These are phyloP conservation scores for Metarhizium sp. DNA, from an alignment of 2,329 filamentous ascomycete genomes.

Conservation along the genomic window DNA sequence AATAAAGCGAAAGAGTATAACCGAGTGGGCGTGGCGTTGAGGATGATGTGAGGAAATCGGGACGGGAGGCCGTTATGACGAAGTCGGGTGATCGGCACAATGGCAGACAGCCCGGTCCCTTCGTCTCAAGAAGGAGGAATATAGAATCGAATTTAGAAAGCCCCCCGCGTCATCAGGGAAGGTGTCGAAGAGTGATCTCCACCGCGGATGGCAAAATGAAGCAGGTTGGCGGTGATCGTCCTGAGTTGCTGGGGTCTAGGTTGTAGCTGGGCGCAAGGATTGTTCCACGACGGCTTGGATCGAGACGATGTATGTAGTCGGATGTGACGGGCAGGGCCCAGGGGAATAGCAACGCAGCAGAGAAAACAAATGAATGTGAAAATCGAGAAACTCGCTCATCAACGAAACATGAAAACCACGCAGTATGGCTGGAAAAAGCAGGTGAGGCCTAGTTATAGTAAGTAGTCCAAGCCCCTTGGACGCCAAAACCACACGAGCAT, in stretches of 20 bases:
- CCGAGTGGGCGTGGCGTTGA: background rate
- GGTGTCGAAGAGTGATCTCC: background rate
- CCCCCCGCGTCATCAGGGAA: background rate
- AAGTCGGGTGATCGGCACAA: background rate
- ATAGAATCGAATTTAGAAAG: background rate
- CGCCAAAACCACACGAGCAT: background rate
- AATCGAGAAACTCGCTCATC: background rate
- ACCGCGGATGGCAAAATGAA: background rate
- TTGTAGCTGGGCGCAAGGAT: background rate
- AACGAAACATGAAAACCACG: background rate
- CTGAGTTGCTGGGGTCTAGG: background rate
- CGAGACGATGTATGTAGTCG: background rate
- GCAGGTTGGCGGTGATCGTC: slow-evolving; percentile 1
- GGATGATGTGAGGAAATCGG: background rate
- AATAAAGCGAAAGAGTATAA: background rate
- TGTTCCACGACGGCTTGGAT: background rate
- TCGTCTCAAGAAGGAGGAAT: background rate
- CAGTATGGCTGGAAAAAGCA: background rate
- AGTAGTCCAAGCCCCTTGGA: background rate
- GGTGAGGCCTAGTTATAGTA: background rate
- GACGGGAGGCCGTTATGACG: background rate
- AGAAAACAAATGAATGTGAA: background rate
- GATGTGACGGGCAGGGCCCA: background rate
- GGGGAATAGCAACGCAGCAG: background rate
- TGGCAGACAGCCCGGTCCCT: background rate